Evolutionary conservation across 148 eudicot species (phyloP).

Genomic region (Heliamphora exappendiculata): DNA sequence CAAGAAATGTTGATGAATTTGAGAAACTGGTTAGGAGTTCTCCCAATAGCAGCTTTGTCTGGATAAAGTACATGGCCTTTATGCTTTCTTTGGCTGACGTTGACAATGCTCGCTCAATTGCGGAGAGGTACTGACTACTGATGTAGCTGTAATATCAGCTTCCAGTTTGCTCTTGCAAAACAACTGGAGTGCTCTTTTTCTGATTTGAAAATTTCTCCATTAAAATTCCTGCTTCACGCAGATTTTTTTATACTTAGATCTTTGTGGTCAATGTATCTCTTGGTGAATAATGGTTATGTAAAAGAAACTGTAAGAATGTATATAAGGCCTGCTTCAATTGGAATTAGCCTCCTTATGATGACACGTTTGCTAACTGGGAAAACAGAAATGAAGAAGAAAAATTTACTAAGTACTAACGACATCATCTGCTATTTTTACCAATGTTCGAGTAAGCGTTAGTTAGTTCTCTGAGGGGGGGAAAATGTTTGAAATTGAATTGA

Average conservation of each 20-base stretch:
- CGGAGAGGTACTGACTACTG: slow-evolving; percentile 61
- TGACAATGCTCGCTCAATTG: slow-evolving; percentile 84
- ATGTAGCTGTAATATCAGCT: neutral
- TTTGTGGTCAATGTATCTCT: neutral
- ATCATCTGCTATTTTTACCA: neutral
- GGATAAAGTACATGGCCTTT: slow-evolving; percentile 84
- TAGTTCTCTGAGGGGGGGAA: too few species aligned
- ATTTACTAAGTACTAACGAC: neutral
- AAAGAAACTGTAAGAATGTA: neutral
- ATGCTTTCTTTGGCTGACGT: slow-evolving; percentile 67
- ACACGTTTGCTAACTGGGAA: slow-evolving; percentile 3
- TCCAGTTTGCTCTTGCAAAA: neutral
- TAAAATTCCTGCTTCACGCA: neutral
- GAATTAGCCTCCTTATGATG: neutral
- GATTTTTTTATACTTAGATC: neutral
- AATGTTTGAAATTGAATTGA: neutral
- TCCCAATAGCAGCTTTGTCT: slow-evolving; percentile 79
- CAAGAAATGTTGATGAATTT: slow-evolving; percentile 71
- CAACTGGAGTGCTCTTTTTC: neutral
- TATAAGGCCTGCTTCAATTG: neutral
- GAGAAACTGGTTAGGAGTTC: slow-evolving; percentile 72
- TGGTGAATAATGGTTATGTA: neutral
- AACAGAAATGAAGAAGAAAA: neutral
- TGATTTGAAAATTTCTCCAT: neutral
- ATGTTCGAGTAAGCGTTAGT: neutral